A percentile compares a stretch with the other conserved stretches of the same genome.
Evolutionary conservation across 169 alveolate species (phyloP).

Genomic region (Pseudocohnilembus persalinus): DNA sequence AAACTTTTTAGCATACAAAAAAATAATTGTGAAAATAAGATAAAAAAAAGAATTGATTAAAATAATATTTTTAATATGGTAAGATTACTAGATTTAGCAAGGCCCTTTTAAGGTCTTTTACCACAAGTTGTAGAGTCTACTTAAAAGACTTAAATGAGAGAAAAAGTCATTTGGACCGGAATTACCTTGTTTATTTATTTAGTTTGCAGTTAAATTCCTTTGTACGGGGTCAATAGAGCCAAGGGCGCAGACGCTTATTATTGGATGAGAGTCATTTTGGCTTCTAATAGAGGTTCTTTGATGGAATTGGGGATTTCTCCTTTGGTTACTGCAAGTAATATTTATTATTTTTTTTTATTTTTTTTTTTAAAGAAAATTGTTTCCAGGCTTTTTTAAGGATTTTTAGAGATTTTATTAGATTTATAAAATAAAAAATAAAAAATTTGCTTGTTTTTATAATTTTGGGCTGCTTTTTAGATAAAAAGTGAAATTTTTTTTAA

Average conservation of each 20-base stretch:
- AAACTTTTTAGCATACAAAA: too few relatives aligned
- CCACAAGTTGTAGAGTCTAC: neutral
- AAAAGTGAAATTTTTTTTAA: too few relatives aligned
- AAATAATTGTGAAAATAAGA: too few relatives aligned
- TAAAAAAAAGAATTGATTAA: too few relatives aligned
- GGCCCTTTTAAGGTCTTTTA: neutral
- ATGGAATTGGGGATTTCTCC: conserved; percentile 72
- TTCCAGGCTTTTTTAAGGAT: too few relatives aligned
- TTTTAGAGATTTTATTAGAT: too few relatives aligned
- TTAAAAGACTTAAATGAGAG: neutral
- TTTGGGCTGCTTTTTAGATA: too few relatives aligned
- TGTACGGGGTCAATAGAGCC: conserved; percentile 62
- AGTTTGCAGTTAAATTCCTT: conserved; percentile 64
- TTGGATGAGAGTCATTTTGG: conserved; percentile 68
- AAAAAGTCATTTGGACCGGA: conserved; percentile 57
- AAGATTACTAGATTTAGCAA: neutral
- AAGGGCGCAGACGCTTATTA: conserved; percentile 66
- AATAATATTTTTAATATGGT: too few relatives aligned
- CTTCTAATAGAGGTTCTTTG: conserved; percentile 64
- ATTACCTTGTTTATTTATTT: conserved; percentile 63
- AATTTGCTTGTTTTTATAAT: too few relatives aligned
- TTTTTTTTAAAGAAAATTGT: too few relatives aligned
- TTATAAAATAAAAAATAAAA: too few relatives aligned
- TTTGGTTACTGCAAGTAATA: conserved; percentile 46
- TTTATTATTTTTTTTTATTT: too few relatives aligned